Percentiles rank a stretch among this genome's conserved stretches.
Conservation (phyloP, 108 stramenopile genomes). For the Skeletonema marinoi region DNA sequence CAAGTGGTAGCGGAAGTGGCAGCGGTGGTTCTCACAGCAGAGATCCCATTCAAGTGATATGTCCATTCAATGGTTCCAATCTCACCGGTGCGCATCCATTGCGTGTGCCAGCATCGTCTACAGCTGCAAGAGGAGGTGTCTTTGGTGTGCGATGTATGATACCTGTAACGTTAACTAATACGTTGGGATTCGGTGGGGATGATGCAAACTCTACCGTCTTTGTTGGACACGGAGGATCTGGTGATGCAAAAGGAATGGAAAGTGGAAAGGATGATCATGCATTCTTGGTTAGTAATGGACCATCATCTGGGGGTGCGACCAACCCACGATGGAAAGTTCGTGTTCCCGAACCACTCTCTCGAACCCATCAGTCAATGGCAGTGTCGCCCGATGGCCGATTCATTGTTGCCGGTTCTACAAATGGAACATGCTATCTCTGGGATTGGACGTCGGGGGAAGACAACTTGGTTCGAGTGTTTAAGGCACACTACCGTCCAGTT, state of each 20-base stretch:
- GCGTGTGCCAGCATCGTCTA: constrained; percentile 6
- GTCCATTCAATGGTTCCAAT: constrained; percentile 49
- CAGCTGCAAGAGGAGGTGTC: constrained; percentile 7
- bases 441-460: constrained; percentile 54
- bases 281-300: constrained; percentile 20
- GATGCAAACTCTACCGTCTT: constrained; percentile 20
- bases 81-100: constrained; percentile 19
- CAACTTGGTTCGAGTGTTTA: constrained; percentile 59
- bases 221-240: constrained; percentile 32
- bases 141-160: constrained; percentile 28
- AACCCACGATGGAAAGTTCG: constrained; percentile 67
- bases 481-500: constrained; percentile 78
- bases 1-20: constrained; percentile 1
- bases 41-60: constrained; percentile 39
- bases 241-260: background rate
- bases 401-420: constrained; percentile 62
- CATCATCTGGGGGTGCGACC: constrained; percentile 13
- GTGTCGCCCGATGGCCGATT: constrained; percentile 74
- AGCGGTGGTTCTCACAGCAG: constrained; percentile 21
- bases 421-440: constrained; percentile 73
- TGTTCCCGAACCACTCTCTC: constrained; percentile 66
- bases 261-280: constrained; percentile 35
- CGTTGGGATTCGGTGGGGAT: constrained; percentile 17
- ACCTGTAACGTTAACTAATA: constrained; percentile 16
- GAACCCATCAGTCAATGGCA: constrained; percentile 40